phyloP scores from a whole-genome alignment of 2,329 filamentous ascomycete species.

The Calonectria hongkongensis region DNA sequence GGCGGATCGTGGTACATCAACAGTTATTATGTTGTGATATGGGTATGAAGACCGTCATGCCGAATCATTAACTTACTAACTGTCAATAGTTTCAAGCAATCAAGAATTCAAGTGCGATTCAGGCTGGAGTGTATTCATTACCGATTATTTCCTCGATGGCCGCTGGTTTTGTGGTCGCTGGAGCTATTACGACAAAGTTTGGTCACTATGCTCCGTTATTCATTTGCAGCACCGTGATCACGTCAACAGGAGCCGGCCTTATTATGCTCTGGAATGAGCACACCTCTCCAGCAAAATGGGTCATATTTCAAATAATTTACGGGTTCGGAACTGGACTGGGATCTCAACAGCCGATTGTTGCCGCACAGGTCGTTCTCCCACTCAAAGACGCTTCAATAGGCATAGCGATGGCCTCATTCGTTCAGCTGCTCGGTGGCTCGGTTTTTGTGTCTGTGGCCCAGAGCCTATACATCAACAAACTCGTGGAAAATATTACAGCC shows the following conservation, averaged over 20 bases:
- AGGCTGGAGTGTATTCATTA: conserved; percentile 30
- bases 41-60: neutral
- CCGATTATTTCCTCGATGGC: conserved; percentile 29
- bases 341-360: conserved; percentile 22
- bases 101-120: conserved; percentile 19
- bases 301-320: conserved; percentile 27
- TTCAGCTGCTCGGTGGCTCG: conserved; percentile 31
- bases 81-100: conserved; percentile 17
- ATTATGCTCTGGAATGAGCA: conserved; percentile 14
- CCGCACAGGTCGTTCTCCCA: conserved; percentile 30
- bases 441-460: conserved; percentile 35
- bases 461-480: conserved; percentile 27
- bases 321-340: conserved; percentile 31
- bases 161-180: conserved; percentile 7
- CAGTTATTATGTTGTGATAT: conserved; percentile 36
- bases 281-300: conserved; percentile 15
- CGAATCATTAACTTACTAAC: neutral
- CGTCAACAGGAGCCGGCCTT: conserved; percentile 27
- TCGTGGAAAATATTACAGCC: conserved; percentile 15
- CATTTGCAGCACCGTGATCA: conserved; percentile 9
- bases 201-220: conserved; percentile 35
- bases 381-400: conserved; percentile 26
- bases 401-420: conserved; percentile 28
- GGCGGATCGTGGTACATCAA: conserved; percentile 32
- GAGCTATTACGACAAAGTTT: conserved; percentile 5